These are phyloP conservation scores for Plasmodium fragile DNA, from an alignment of 169 alveolate genomes.

Conservation along the genomic window DNA sequence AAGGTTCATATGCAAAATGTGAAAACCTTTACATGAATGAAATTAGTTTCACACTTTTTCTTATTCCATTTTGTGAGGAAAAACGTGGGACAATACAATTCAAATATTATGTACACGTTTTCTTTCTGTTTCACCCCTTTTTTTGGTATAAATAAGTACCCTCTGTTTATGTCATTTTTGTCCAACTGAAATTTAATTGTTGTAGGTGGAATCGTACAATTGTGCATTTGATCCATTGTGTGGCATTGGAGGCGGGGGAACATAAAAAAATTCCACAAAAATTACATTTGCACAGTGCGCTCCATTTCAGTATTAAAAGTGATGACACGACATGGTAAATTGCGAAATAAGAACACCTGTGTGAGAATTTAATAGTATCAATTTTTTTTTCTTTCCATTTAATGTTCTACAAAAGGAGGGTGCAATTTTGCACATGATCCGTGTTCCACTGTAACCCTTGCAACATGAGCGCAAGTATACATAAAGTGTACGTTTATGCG, in stretches of 20 bases:
- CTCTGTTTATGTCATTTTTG: background rate
- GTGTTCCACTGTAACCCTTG: background rate
- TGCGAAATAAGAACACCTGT: background rate
- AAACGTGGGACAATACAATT: background rate
- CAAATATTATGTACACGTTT: background rate
- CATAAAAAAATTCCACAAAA: background rate
- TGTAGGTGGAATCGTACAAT: background rate
- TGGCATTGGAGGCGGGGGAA: background rate
- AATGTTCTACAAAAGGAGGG: background rate
- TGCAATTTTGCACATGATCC: background rate
- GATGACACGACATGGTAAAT: background rate
- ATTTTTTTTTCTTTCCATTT: background rate
- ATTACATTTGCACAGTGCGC: background rate
- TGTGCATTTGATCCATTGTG: background rate
- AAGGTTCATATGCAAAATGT: background rate
- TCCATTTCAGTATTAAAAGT: background rate
- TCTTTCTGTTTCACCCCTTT: background rate
- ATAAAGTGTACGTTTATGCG: background rate
- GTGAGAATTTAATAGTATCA: background rate
- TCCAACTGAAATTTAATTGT: background rate
- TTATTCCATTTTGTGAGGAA: background rate
- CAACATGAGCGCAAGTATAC: background rate
- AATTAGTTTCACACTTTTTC: background rate
- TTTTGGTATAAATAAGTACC: background rate
- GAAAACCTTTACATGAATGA: background rate